Evolutionary conservation across 805 yeast species (phyloP).

Genomic region (Lachancea kluyveri): DNA sequence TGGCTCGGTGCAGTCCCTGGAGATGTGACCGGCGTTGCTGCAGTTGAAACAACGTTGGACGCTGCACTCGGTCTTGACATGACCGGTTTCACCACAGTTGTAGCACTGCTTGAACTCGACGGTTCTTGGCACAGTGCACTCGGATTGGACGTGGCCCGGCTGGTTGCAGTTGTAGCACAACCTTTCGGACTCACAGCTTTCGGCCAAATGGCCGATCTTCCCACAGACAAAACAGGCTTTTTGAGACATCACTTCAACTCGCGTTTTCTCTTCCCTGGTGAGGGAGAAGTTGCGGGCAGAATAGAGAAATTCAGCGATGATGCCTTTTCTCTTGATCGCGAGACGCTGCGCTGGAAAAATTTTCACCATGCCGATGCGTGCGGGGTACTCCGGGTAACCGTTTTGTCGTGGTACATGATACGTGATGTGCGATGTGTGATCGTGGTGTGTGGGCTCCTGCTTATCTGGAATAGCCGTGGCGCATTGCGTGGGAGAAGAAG

Average conservation of each 20-base stretch:
- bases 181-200: slow-evolving; percentile 81
- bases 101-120: slow-evolving; percentile 83
- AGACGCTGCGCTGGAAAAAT: no score
- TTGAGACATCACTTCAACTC: slow-evolving; percentile 28
- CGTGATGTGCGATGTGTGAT: no score
- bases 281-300: no score
- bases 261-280: slow-evolving; percentile 1
- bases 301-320: no score
- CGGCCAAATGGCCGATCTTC: slow-evolving; percentile 86
- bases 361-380: no score
- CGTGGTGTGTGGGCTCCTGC: no score
- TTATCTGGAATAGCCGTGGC: no score
- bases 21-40: slow-evolving; percentile 72
- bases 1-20: slow-evolving; percentile 64
- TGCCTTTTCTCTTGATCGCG: no score
- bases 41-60: slow-evolving; percentile 76
- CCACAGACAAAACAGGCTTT: slow-evolving; percentile 92
- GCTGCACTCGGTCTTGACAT: slow-evolving; percentile 78
- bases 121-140: slow-evolving; percentile 85
- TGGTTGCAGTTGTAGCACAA: slow-evolving; percentile 89
- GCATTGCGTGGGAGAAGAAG: no score
- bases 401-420: no score
- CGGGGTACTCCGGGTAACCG: no score
- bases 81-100: slow-evolving; percentile 90
- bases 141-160: slow-evolving; percentile 84